Conservation (phyloP, 176 grass and related monocot genomes). For the Rhynchospora tenuis region DNA sequence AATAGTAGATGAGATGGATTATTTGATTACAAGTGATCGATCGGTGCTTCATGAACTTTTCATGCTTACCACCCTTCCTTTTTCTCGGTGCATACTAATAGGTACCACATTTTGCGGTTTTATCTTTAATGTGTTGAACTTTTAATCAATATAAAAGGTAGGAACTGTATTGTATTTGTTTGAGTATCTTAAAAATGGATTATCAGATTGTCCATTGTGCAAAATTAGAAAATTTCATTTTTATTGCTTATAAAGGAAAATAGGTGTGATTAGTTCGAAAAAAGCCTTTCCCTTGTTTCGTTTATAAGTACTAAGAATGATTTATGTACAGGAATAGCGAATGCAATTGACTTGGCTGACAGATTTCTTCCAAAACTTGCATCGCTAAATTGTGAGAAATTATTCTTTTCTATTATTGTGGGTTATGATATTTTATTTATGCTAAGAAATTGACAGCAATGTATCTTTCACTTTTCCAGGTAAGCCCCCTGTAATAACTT, state of each 20-base stretch:
- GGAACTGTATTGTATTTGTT: background rate
- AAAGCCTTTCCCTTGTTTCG: background rate
- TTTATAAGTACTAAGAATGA: conserved; percentile 9
- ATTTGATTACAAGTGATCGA: conserved; percentile 78
- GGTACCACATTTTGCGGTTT: conserved; percentile 32
- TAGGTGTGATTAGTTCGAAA: background rate
- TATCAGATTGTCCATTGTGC: background rate
- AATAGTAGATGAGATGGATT: conserved; percentile 95
- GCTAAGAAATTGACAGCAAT: background rate
- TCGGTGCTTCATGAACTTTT: conserved; percentile 93
- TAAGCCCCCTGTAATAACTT: conserved; percentile 77
- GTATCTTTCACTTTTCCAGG: conserved; percentile 37
- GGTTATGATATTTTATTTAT: conserved; percentile 19
- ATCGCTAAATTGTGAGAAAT: conserved; percentile 80
- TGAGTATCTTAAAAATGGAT: background rate
- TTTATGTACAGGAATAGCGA: conserved; percentile 75
- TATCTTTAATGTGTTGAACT: background rate
- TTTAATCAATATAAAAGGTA: background rate
- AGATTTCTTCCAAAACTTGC: conserved; percentile 89
- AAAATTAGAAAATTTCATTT: background rate
- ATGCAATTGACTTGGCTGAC: conserved; percentile 91
- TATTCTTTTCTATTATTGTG: background rate
- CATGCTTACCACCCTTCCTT: conserved; percentile 77
- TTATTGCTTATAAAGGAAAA: background rate
- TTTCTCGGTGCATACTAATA: conserved; percentile 82